Evolutionary conservation across 805 yeast species (phyloP).

Genomic region (Saccharomycopsis malanga): DNA sequence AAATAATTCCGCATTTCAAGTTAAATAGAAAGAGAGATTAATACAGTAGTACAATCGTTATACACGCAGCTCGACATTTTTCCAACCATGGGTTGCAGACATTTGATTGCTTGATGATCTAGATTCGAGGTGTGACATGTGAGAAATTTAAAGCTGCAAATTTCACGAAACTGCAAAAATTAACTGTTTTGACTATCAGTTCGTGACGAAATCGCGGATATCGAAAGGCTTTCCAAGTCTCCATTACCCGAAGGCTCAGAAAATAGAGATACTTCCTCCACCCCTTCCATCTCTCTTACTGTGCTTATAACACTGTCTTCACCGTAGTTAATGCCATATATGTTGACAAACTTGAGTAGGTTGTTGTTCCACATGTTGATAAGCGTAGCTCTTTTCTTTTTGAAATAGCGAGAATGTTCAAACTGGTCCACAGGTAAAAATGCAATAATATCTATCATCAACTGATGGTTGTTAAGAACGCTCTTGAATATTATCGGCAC

Average conservation of each 20-base stretch:
- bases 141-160: no score
- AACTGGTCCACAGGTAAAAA: conserved; percentile 60
- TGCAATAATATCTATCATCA: conserved; percentile 76
- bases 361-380: conserved; percentile 50
- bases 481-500: conserved; percentile 79
- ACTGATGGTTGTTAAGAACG: conserved; percentile 71
- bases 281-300: conserved; percentile 44
- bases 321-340: conserved; percentile 58
- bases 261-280: conserved; percentile 1
- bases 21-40: no score
- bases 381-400: conserved; percentile 68
- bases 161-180: no score
- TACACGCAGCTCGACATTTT: no score
- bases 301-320: conserved; percentile 55
- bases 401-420: conserved; percentile 66
- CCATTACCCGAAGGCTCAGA: neutral
- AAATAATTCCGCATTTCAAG: no score
- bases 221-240: neutral
- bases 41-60: no score
- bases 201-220: neutral
- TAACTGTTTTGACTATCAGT: neutral
- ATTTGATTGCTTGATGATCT: no score
- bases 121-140: no score
- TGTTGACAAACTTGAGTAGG: conserved; percentile 35
- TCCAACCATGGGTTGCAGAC: no score